Conservation (phyloP, 306 rosid species). For the Boehmeria nivea region DNA sequence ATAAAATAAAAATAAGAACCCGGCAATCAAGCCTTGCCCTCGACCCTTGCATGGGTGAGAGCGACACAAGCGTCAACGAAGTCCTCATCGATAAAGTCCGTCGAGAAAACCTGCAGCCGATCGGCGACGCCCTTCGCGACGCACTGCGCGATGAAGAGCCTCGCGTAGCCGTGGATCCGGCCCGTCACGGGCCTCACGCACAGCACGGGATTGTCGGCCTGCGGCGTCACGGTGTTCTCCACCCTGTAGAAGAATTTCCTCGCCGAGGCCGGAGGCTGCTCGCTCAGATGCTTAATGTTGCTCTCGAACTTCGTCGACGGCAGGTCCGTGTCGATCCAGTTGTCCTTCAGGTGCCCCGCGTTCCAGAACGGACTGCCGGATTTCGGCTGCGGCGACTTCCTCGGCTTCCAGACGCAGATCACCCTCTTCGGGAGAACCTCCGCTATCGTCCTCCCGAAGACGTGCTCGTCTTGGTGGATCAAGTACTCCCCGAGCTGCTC, state of each 20-base stretch:
- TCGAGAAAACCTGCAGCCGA: constrained; percentile 61
- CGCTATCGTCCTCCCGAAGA: constrained; percentile 45
- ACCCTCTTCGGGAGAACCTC: constrained; percentile 66
- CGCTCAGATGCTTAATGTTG: constrained; percentile 63
- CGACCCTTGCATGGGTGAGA: constrained; percentile 58
- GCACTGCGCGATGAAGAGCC: constrained; percentile 69
- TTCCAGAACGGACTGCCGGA: constrained; percentile 65
- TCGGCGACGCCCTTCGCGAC: constrained; percentile 39
- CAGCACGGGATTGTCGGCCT: constrained; percentile 66
- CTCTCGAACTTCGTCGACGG: constrained; percentile 83
- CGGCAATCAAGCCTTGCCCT: constrained; percentile 63
- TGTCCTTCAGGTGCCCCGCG: constrained; percentile 55
- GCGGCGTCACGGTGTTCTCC: constrained; percentile 89
- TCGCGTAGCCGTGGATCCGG: constrained; percentile 61
- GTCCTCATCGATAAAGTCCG: constrained; percentile 74
- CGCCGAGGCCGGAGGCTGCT: constrained; percentile 45
- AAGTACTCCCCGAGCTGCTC: constrained; percentile 57
- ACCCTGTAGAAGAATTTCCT: constrained; percentile 80
- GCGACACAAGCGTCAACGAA: constrained; percentile 85
- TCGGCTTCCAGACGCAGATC: constrained; percentile 85
- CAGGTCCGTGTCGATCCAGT: constrained; percentile 82
- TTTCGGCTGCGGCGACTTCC: constrained; percentile 55
- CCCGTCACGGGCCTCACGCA: constrained; percentile 75
- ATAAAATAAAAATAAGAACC: no score
- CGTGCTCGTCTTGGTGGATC: constrained; percentile 62